Percentiles rank a stretch among this genome's conserved stretches.
phyloP scores from a whole-genome alignment of 805 yeast genomes.

The Debaryomyces tyrocola region DNA sequence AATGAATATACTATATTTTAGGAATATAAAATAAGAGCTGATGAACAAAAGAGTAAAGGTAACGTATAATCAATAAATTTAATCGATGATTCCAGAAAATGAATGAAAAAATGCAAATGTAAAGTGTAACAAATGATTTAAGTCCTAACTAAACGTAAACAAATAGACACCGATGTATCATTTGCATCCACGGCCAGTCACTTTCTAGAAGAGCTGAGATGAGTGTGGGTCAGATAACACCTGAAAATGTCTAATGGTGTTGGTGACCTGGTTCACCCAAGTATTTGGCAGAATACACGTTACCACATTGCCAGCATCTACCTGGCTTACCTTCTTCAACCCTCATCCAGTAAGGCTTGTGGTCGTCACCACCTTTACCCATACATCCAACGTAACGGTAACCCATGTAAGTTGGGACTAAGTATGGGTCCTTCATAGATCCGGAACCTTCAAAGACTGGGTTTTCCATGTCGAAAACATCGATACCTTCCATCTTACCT shows the following conservation, averaged over 20 bases:
- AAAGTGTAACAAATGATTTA: too few relatives aligned
- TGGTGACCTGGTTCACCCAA: conserved; percentile 76
- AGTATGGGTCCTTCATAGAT: conserved; percentile 84
- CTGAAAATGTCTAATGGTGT: conserved; percentile 37
- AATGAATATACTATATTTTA: background rate
- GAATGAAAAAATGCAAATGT: background rate
- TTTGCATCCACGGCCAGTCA: too few relatives aligned
- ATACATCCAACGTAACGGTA: conserved; percentile 96
- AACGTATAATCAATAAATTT: background rate
- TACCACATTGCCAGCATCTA: conserved; percentile 99
- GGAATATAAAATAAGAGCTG: background rate
- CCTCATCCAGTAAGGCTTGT: conserved; percentile 87
- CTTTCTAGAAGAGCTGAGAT: too few relatives aligned
- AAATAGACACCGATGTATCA: too few relatives aligned
- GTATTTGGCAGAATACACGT: conserved; percentile 85
- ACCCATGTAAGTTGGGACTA: conserved; percentile 87
- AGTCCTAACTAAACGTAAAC: too few relatives aligned
- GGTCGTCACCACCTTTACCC: conserved; percentile 86
- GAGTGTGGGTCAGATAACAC: too few relatives aligned
- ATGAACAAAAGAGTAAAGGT: background rate
- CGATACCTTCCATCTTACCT: conserved; percentile 94
- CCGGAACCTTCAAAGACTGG: conserved; percentile 87
- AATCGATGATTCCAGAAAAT: background rate
- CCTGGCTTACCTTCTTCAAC: conserved; percentile 79
- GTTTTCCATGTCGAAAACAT: conserved; percentile 86